Evolutionary conservation across 495 filamentous ascomycete genomes (phyloP).

Genomic region (Hypoxylon crocopeplum): DNA sequence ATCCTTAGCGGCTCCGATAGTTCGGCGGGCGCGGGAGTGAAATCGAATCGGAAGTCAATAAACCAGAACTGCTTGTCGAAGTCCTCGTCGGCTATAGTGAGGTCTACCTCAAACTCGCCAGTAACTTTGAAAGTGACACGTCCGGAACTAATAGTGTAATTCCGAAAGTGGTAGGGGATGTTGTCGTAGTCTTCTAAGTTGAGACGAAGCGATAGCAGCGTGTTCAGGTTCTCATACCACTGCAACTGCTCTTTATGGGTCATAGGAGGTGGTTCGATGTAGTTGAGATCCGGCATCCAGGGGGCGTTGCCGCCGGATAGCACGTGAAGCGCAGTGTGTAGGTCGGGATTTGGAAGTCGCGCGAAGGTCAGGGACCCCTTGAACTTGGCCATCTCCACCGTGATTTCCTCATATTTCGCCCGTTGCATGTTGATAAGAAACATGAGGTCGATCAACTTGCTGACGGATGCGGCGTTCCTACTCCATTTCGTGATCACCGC

Average conservation of each 20-base stretch:
- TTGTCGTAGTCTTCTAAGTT: slow-evolving; percentile 79
- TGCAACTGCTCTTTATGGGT: slow-evolving; percentile 68
- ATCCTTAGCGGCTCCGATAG: slow-evolving; percentile 65
- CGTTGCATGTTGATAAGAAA: slow-evolving; percentile 70
- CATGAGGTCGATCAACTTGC: slow-evolving; percentile 83
- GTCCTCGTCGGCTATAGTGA: slow-evolving; percentile 84
- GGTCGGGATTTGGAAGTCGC: slow-evolving; percentile 83
- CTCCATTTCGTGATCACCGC: slow-evolving; percentile 90
- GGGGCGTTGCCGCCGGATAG: slow-evolving; percentile 75
- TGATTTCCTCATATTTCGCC: slow-evolving; percentile 59
- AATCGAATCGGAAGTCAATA: slow-evolving; percentile 87
- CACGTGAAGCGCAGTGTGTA: slow-evolving; percentile 86
- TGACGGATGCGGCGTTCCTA: slow-evolving; percentile 75
- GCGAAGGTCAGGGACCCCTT: slow-evolving; percentile 70
- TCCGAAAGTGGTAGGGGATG: slow-evolving; percentile 72
- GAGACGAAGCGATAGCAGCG: slow-evolving; percentile 78
- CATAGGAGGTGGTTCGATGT: slow-evolving; percentile 76
- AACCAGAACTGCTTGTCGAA: slow-evolving; percentile 84
- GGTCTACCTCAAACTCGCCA: slow-evolving; percentile 90
- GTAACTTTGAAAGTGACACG: slow-evolving; percentile 84
- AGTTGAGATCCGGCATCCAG: slow-evolving; percentile 82
- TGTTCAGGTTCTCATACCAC: slow-evolving; percentile 80
- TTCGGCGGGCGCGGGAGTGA: slow-evolving; percentile 68
- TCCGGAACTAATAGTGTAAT: slow-evolving; percentile 78
- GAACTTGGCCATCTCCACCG: slow-evolving; percentile 68